Conservation (phyloP, 139 green algal genomes). For the Diplosphaera chodatii region DNA sequence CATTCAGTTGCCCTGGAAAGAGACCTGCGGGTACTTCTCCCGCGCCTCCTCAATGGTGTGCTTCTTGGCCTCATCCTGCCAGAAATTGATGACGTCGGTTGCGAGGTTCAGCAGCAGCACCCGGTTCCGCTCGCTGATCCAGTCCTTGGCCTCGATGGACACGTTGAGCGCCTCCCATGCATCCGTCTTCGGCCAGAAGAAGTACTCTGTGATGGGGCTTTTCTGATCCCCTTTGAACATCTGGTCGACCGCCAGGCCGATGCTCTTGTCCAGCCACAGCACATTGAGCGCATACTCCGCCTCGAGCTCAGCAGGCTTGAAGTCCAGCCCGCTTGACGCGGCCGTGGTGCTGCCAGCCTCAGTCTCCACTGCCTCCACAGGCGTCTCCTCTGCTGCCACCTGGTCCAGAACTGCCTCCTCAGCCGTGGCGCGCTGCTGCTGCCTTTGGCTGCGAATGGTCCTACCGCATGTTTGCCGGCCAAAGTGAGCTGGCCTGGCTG, state of each 20-base stretch:
- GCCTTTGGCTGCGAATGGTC: background rate
- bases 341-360: background rate
- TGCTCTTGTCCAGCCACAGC: constrained; percentile 84
- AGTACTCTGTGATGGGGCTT: constrained; percentile 85
- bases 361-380: background rate
- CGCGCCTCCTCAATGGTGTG: constrained; percentile 61
- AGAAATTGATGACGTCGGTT: constrained; percentile 88
- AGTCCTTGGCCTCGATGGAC: constrained; percentile 63
- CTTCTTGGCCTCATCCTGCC: constrained; percentile 67
- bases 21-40: constrained; percentile 63
- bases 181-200: constrained; percentile 85
- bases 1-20: constrained; percentile 38
- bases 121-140: constrained; percentile 69
- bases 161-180: constrained; percentile 87
- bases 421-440: background rate
- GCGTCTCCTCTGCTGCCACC: background rate
- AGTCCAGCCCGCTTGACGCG: background rate
- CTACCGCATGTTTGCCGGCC: background rate
- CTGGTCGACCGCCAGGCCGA: constrained; percentile 81
- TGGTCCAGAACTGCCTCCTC: background rate
- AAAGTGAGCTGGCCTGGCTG: background rate
- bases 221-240: constrained; percentile 47
- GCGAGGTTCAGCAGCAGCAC: constrained; percentile 72
- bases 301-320: constrained; percentile 1
- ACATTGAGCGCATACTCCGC: constrained; percentile 67